phyloP scores from a whole-genome alignment of 1,284 basidiomycete species.

The Cryptococcus maquisensis region DNA sequence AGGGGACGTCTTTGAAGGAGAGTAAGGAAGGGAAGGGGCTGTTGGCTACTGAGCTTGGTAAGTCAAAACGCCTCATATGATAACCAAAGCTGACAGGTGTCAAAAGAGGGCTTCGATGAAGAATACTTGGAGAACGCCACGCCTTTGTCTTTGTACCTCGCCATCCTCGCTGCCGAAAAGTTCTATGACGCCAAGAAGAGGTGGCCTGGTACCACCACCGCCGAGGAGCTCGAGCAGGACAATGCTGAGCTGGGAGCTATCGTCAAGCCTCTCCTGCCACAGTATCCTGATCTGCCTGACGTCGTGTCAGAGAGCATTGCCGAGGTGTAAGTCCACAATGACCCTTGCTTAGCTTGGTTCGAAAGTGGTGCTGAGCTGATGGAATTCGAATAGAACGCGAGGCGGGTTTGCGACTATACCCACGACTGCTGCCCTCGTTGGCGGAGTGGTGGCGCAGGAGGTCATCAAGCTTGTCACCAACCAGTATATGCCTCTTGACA shows the following conservation, averaged over 20 bases:
- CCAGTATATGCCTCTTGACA: constrained; percentile 89
- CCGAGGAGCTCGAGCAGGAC: constrained; percentile 46
- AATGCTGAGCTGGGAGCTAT: constrained; percentile 32
- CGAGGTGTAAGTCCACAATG: constrained; percentile 65
- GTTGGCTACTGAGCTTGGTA: constrained; percentile 57
- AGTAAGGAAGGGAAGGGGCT: constrained; percentile 54
- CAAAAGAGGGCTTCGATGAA: constrained; percentile 9
- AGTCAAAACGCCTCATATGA: constrained; percentile 30
- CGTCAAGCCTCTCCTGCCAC: constrained; percentile 19
- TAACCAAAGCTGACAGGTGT: not conserved
- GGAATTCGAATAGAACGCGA: constrained; percentile 53
- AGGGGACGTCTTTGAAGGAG: constrained; percentile 63
- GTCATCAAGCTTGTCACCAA: constrained; percentile 95
- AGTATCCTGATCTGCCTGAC: constrained; percentile 55
- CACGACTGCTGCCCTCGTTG: constrained; percentile 87
- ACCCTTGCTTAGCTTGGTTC: too few relatives aligned
- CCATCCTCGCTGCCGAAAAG: constrained; percentile 49
- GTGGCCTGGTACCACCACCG: constrained; percentile 50
- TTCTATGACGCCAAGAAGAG: constrained; percentile 46
- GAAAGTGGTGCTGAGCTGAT: constrained; percentile 5
- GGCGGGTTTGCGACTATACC: constrained; percentile 82
- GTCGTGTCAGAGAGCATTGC: constrained; percentile 63
- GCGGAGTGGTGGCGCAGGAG: constrained; percentile 94
- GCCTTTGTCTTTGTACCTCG: constrained; percentile 38
- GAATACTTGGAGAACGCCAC: constrained; percentile 5